Conservation (phyloP, 306 rosid genomes). For the Fagus sylvatica region DNA sequence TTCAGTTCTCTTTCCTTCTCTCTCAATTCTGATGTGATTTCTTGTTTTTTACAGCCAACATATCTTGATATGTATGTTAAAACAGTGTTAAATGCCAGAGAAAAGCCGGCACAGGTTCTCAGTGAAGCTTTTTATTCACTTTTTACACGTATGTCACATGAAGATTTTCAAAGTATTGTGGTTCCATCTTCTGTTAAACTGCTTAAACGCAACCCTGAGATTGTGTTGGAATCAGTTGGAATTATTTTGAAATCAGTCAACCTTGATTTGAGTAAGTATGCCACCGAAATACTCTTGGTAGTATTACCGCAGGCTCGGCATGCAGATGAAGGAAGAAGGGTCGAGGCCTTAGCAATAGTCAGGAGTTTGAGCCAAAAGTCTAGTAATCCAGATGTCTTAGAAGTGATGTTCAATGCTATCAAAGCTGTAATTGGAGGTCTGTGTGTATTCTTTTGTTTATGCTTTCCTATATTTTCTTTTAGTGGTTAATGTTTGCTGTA, state of each 20-base stretch:
- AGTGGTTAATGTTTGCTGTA: conserved; percentile 17
- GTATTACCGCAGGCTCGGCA: conserved; percentile 81
- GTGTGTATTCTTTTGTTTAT: conserved; percentile 7
- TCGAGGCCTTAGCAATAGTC: conserved; percentile 66
- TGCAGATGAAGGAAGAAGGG: conserved; percentile 84
- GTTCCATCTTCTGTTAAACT: conserved; percentile 85
- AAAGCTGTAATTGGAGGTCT: conserved; percentile 86
- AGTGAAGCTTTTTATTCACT: conserved; percentile 83
- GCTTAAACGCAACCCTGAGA: conserved; percentile 98
- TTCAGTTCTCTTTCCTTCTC: conserved; percentile 14
- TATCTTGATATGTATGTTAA: conserved; percentile 86
- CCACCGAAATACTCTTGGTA: conserved; percentile 77
- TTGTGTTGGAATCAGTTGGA: conserved; percentile 86
- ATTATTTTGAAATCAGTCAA: conserved; percentile 72
- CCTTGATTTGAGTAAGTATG: conserved; percentile 93
- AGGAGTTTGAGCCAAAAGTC: conserved; percentile 76
- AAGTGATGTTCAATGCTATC: conserved; percentile 73
- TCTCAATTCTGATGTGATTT: conserved; percentile 20
- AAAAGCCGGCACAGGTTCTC: conserved; percentile 73
- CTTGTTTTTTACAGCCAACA: conserved; percentile 54
- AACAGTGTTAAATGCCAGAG: conserved; percentile 72
- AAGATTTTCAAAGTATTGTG: conserved; percentile 74
- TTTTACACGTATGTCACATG: conserved; percentile 65
- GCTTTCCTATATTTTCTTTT: conserved; percentile 4
- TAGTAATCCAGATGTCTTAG: conserved; percentile 83